These are phyloP conservation scores for Puya raimondii DNA, from an alignment of 176 grass and related monocot species.

Conservation along the genomic window DNA sequence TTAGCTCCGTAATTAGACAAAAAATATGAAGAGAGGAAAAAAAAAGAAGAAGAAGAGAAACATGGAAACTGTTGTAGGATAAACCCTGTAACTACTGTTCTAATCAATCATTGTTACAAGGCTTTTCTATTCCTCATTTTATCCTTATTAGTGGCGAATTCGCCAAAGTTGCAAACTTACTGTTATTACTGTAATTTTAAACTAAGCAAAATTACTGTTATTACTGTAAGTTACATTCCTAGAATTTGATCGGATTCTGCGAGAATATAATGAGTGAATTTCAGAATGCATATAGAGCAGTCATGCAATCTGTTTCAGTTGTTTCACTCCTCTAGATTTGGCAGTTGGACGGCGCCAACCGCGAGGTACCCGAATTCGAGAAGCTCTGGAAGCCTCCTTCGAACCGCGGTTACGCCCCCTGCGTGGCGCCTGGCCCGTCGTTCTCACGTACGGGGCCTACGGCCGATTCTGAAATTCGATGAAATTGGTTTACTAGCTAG, in stretches of 20 bases:
- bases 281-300: not conserved
- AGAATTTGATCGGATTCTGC: conserved; percentile 16
- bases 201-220: no score
- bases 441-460: conserved; percentile 32
- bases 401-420: conserved; percentile 47
- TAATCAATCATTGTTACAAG: not conserved
- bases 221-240: not conserved
- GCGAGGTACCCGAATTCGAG: conserved; percentile 17
- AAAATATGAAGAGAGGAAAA: no score
- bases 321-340: conserved; percentile 48
- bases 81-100: not conserved
- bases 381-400: conserved; percentile 58
- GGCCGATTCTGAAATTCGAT: not conserved
- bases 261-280: conserved; percentile 22
- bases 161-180: no score
- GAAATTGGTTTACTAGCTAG: not conserved
- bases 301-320: conserved; percentile 20
- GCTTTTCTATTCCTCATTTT: not conserved
- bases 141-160: no score
- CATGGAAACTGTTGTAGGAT: not conserved
- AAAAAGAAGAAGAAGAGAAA: no score
- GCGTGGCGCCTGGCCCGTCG: conserved; percentile 32
- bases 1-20: no score
- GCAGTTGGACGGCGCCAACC: conserved; percentile 46
- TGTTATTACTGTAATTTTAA: no score